Percentiles rank a stretch among this genome's conserved stretches.
phyloP scores from a whole-genome alignment of 345 rosid genomes.

The Eucalyptus cloeziana region DNA sequence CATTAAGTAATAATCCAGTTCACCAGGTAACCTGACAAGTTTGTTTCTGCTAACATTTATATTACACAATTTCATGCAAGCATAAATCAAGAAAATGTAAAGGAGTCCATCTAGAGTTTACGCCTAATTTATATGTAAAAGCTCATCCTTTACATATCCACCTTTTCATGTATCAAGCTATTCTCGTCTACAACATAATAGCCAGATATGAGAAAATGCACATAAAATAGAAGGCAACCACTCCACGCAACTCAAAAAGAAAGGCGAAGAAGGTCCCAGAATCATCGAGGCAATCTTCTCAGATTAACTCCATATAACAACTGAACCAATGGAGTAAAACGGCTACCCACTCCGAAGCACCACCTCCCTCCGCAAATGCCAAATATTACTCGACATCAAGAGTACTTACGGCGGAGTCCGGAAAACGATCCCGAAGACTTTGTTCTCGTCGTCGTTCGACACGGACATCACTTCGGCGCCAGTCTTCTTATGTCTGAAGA shows the following conservation, averaged over 20 bases:
- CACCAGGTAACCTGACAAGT: neutral
- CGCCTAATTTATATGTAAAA: neutral
- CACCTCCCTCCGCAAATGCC: neutral
- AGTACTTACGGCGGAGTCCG: slow-evolving; percentile 87
- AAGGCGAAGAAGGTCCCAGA: neutral
- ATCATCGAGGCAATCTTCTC: neutral
- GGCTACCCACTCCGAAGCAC: neutral
- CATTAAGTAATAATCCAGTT: neutral
- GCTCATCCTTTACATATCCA: neutral
- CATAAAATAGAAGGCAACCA: neutral
- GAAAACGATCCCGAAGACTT: slow-evolving; percentile 75
- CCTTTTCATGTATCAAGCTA: neutral
- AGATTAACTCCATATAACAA: neutral
- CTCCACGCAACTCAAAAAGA: neutral
- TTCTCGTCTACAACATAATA: neutral
- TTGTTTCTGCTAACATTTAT: neutral
- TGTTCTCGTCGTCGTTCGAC: slow-evolving; percentile 81
- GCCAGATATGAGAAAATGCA: neutral
- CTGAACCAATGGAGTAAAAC: neutral
- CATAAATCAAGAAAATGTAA: neutral
- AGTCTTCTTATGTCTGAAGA: slow-evolving; percentile 84
- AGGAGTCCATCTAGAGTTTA: neutral
- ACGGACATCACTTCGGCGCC: slow-evolving; percentile 93
- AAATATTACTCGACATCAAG: neutral
- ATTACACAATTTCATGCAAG: neutral